Conservation (phyloP, 1,284 basidiomycete genomes). For the Rhodotorula mucilaginosa region DNA sequence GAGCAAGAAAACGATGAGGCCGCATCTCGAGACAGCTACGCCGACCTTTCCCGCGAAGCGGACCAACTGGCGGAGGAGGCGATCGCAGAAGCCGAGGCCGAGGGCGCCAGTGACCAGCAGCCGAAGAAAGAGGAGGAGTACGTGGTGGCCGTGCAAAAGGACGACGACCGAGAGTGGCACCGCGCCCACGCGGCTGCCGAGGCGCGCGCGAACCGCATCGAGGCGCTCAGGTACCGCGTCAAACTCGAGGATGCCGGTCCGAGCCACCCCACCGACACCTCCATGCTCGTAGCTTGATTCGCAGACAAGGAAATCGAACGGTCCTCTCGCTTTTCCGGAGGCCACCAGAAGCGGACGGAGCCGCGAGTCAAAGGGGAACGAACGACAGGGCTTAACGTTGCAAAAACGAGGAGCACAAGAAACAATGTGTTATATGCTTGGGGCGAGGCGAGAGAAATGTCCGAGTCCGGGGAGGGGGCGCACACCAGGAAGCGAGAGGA, state of each 20-base stretch:
- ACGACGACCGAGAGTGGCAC: background rate
- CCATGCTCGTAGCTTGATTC: background rate
- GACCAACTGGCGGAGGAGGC: no score
- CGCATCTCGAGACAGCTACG: background rate
- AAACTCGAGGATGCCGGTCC: background rate
- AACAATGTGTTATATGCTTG: background rate
- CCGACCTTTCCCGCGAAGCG: background rate
- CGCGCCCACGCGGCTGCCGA: background rate
- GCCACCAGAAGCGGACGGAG: no score
- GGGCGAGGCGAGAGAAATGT: background rate
- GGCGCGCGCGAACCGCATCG: background rate
- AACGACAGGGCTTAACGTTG: background rate
- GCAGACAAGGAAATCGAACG: background rate
- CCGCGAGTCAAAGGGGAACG: no score
- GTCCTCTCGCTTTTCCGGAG: background rate
- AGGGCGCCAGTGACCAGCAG: no score
- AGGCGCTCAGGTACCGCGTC: background rate
- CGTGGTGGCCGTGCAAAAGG: background rate
- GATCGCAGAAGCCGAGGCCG: no score
- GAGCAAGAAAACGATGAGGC: background rate
- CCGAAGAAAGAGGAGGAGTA: background rate
- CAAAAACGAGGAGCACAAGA: conserved; percentile 1
- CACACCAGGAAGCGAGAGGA: background rate
- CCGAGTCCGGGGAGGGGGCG: background rate
- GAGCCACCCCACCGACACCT: no score